Evolutionary conservation across 1,284 basidiomycete genomes (phyloP).

Genomic region (Mycena sp.): DNA sequence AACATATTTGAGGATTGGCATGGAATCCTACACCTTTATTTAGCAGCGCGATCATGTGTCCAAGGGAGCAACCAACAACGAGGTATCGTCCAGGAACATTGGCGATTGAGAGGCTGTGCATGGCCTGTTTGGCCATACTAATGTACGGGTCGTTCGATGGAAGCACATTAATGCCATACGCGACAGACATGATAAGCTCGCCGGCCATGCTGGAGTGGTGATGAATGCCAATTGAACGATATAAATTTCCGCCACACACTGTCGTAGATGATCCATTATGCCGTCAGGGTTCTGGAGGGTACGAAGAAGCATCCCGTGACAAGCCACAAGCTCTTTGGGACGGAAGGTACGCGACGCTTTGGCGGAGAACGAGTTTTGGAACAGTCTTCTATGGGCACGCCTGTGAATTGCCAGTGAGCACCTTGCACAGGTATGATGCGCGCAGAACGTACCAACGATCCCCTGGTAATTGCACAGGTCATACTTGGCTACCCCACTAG

Average conservation of each 20-base stretch:
- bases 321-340: constrained; percentile 11
- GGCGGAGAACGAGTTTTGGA: constrained; percentile 17
- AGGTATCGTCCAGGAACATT: constrained; percentile 36
- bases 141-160: constrained; percentile 14
- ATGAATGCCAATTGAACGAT: no score
- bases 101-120: constrained; percentile 25
- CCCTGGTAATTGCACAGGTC: background rate
- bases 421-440: no score
- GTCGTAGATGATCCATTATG: constrained; percentile 2
- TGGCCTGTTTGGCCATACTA: constrained; percentile 2
- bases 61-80: constrained; percentile 17
- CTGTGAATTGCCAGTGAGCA: no score
- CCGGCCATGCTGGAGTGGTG: constrained; percentile 5
- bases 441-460: constrained; percentile 5
- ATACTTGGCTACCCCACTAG: no score
- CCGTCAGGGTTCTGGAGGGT: constrained; percentile 6
- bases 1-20: constrained; percentile 47
- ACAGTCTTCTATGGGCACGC: constrained; percentile 25
- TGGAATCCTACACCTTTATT: constrained; percentile 2
- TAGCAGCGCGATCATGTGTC: no score
- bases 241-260: background rate
- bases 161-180: constrained; percentile 19
- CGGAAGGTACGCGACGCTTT: constrained; percentile 8
- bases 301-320: constrained; percentile 17
- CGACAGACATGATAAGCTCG: constrained; percentile 3